phyloP scores from a whole-genome alignment of 768 basidiomycete genomes.

The Guyanaporus albipodus region DNA sequence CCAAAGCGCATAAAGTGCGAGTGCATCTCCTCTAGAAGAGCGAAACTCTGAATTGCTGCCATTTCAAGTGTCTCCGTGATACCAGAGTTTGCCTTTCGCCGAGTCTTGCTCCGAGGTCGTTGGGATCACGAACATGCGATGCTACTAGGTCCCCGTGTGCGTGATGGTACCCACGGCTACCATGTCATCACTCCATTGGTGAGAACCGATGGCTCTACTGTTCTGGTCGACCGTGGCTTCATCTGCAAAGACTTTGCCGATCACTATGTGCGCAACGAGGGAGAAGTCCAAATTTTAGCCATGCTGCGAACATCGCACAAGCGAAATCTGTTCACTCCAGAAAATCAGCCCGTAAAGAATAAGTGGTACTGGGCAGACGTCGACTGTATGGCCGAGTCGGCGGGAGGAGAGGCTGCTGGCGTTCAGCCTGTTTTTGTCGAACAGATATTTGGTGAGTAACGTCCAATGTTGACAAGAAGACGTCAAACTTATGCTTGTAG shows the following conservation, averaged over 20 bases:
- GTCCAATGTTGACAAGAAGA: neutral
- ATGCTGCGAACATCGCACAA: conserved; percentile 79
- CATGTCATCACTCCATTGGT: conserved; percentile 85
- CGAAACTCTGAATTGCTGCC: conserved; percentile 17
- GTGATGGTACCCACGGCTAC: conserved; percentile 84
- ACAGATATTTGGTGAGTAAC: conserved; percentile 76
- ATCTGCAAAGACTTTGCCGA: conserved; percentile 56
- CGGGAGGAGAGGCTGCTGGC: conserved; percentile 64
- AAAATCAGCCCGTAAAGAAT: conserved; percentile 73
- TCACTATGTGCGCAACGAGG: conserved; percentile 37
- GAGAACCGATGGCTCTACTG: conserved; percentile 74
- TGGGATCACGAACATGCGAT: conserved; percentile 81
- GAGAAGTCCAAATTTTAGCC: conserved; percentile 72
- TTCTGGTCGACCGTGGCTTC: conserved; percentile 93
- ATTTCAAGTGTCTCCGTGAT: conserved; percentile 59
- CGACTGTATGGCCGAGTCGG: conserved; percentile 69
- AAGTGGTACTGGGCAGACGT: conserved; percentile 95
- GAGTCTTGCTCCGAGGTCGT: conserved; percentile 71
- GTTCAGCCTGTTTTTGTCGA: conserved; percentile 91
- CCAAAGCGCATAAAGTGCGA: conserved; percentile 86
- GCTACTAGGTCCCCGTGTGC: conserved; percentile 80
- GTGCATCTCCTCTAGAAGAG: conserved; percentile 13
- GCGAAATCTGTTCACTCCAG: conserved; percentile 81
- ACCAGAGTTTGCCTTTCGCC: conserved; percentile 86
- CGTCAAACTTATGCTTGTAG: conserved; percentile 39